These are phyloP conservation scores for Priceomyces castillae DNA, from an alignment of 805 yeast genomes.

Conservation along the genomic window DNA sequence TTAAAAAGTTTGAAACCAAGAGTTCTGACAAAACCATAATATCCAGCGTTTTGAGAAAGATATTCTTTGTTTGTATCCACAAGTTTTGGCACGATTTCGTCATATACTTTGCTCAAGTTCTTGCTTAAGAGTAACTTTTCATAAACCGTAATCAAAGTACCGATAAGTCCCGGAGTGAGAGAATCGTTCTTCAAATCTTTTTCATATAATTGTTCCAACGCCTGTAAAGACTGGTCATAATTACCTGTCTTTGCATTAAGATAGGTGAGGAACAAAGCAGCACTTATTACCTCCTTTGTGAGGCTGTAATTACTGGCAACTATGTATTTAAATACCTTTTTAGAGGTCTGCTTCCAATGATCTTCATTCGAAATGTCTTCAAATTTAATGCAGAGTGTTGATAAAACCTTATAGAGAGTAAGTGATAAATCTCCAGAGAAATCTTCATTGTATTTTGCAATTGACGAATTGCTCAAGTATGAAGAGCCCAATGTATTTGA, in stretches of 20 bases:
- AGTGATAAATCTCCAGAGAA: constrained; percentile 33
- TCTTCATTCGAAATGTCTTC: constrained; percentile 22
- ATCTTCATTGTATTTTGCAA: constrained; percentile 16
- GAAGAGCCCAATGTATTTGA: constrained; percentile 36
- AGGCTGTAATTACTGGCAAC: constrained; percentile 10
- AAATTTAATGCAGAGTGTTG: constrained; percentile 25
- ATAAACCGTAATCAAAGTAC: constrained; percentile 48
- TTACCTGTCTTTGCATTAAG: constrained; percentile 18
- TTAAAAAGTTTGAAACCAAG: constrained; percentile 30
- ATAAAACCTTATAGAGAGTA: constrained; percentile 26
- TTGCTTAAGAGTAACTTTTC: constrained; percentile 39
- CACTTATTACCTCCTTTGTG: constrained; percentile 17
- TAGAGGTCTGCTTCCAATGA: constrained; percentile 14
- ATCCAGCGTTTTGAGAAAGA: constrained; percentile 11
- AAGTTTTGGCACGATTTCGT: constrained; percentile 16
- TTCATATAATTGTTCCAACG: constrained; percentile 32
- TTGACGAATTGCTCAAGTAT: constrained; percentile 21
- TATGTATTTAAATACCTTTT: constrained; percentile 19
- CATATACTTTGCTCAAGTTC: constrained; percentile 24
- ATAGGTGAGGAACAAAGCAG: constrained; percentile 29
- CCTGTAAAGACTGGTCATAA: constrained; percentile 29
- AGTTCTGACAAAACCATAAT: constrained; percentile 27
- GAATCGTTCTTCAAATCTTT: constrained; percentile 21
- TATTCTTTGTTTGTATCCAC: constrained; percentile 6
- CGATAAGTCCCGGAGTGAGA: constrained; percentile 48